These are phyloP conservation scores for Ogataea wickerhamii DNA, from an alignment of 805 yeast genomes.

Conservation along the genomic window DNA sequence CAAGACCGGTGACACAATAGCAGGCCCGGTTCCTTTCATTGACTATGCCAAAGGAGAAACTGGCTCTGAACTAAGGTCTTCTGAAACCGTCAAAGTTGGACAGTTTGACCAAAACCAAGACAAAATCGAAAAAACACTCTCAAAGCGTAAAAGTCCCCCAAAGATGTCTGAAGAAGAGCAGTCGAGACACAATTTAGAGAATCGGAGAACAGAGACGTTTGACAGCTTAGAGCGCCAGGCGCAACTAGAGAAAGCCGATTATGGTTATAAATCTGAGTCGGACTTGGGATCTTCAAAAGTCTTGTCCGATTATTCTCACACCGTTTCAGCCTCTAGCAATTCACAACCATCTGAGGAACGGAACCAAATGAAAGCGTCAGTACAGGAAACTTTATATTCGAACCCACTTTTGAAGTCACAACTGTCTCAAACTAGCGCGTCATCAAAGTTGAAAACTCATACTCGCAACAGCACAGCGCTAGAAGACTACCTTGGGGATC, in stretches of 20 bases:
- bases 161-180: constrained; percentile 24
- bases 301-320: constrained; percentile 31
- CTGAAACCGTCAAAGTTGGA: constrained; percentile 11
- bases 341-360: constrained; percentile 4
- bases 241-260: constrained; percentile 20
- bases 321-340: constrained; percentile 29
- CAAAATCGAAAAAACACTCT: constrained; percentile 11
- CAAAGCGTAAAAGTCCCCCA: constrained; percentile 29
- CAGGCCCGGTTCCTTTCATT: constrained; percentile 57
- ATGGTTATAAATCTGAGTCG: constrained; percentile 15
- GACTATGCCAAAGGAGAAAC: constrained; percentile 45
- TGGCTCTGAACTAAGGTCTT: constrained; percentile 3
- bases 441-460: neutral
- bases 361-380: constrained; percentile 8
- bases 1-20: constrained; percentile 64
- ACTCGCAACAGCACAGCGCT: constrained; percentile 15
- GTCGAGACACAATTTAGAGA: constrained; percentile 24
- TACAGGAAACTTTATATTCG: constrained; percentile 17
- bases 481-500: constrained; percentile 49
- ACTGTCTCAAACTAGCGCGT: constrained; percentile 6
- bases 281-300: constrained; percentile 28
- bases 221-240: constrained; percentile 28
- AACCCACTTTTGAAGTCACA: constrained; percentile 21
- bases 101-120: constrained; percentile 18
- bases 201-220: constrained; percentile 30